Evolutionary conservation across 1,139 yeast genomes (phyloP).

Genomic region (Debaryomyces robertsiae): DNA sequence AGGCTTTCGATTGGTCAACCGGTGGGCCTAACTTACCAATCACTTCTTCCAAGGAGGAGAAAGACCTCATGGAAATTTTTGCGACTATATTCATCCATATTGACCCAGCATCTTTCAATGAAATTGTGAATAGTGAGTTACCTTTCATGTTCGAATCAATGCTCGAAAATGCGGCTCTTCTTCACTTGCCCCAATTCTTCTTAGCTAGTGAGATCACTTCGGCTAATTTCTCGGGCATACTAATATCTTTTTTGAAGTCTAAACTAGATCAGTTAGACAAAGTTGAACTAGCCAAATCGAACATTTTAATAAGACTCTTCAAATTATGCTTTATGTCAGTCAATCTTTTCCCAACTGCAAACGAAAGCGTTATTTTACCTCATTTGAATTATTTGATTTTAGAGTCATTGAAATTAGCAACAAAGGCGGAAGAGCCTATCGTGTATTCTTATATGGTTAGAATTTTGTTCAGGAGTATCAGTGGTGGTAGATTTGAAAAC

Average conservation of each 20-base stretch:
- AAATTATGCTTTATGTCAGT: constrained; percentile 96
- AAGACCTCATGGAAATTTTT: constrained; percentile 92
- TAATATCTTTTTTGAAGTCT: constrained; percentile 73
- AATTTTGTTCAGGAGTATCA: constrained; percentile 88
- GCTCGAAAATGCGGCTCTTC: constrained; percentile 80
- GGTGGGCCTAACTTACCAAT: constrained; percentile 83
- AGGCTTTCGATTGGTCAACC: constrained; percentile 60
- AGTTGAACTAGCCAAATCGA: constrained; percentile 75
- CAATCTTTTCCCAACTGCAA: constrained; percentile 82
- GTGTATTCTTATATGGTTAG: constrained; percentile 87
- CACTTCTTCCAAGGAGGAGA: constrained; percentile 87
- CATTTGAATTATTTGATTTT: constrained; percentile 82
- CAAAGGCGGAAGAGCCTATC: constrained; percentile 89
- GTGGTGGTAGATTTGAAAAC: constrained; percentile 93
- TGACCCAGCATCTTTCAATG: constrained; percentile 95
- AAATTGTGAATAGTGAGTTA: constrained; percentile 81
- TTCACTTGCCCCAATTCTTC: constrained; percentile 92
- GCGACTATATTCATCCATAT: constrained; percentile 93
- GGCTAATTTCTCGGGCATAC: constrained; percentile 86
- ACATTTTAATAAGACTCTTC: constrained; percentile 80
- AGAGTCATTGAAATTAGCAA: constrained; percentile 76
- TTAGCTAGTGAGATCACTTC: constrained; percentile 92
- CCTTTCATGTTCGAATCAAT: constrained; percentile 78
- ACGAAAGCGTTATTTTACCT: constrained; percentile 85
- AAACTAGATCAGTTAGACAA: constrained; percentile 81